Evolutionary conservation across 2,329 filamentous ascomycete species (phyloP).

Genomic region (Pseudogymnoascus sp.): DNA sequence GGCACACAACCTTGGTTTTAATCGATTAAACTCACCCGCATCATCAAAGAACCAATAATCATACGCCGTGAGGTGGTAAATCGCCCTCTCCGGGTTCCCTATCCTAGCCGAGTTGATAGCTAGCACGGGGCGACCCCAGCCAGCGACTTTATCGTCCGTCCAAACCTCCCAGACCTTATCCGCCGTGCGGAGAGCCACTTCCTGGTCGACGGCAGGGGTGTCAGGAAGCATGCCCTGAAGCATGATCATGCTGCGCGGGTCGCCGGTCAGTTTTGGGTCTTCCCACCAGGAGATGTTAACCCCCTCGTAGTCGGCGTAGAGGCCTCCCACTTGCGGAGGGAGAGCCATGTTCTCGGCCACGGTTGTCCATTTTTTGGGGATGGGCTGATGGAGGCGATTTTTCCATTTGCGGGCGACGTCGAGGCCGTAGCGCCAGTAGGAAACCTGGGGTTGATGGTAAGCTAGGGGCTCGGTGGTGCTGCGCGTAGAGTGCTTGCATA

Average conservation of each 20-base stretch:
- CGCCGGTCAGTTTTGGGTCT: constrained; percentile 27
- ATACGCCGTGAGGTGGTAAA: constrained; percentile 32
- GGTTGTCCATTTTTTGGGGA: constrained; percentile 39
- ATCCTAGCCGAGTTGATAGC: constrained; percentile 40
- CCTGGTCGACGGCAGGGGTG: constrained; percentile 29
- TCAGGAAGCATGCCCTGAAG: constrained; percentile 38
- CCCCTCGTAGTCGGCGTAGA: constrained; percentile 50
- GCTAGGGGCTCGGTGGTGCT: background rate
- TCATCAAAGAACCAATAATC: constrained; percentile 38
- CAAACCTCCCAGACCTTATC: constrained; percentile 35
- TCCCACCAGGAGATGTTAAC: constrained; percentile 39
- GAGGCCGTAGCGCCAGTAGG: constrained; percentile 56
- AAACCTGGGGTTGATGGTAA: constrained; percentile 22
- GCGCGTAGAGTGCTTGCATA: constrained; percentile 20
- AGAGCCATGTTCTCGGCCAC: constrained; percentile 47
- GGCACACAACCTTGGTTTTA: background rate
- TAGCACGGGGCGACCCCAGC: constrained; percentile 41
- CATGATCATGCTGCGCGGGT: constrained; percentile 41
- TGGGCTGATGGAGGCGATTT: constrained; percentile 35
- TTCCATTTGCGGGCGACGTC: constrained; percentile 48
- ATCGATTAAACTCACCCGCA: constrained; percentile 25
- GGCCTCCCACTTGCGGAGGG: constrained; percentile 41
- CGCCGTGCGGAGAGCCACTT: constrained; percentile 32
- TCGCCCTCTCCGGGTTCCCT: constrained; percentile 35
- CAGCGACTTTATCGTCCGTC: constrained; percentile 36